phyloP scores from a whole-genome alignment of 139 green algal genomes.

The Chlamydomonas schloesseri region DNA sequence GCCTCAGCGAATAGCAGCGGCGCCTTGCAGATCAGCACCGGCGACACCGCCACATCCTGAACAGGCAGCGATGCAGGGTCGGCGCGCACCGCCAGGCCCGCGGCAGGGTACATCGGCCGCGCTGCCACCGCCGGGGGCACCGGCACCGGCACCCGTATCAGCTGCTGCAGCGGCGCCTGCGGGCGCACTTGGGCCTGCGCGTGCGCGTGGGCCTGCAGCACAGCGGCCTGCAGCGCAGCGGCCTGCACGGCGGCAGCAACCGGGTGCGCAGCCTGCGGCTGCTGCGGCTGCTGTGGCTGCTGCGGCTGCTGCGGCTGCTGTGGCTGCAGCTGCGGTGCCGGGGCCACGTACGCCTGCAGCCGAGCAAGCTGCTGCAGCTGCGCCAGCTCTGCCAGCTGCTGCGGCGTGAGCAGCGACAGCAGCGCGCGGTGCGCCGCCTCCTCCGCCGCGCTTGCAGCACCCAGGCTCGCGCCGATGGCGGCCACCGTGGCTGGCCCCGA shows the following conservation, averaged over 20 bases:
- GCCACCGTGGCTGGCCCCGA: too few relatives aligned
- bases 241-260: too few relatives aligned
- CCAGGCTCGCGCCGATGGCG: too few relatives aligned
- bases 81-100: conserved; percentile 8
- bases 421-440: too few relatives aligned
- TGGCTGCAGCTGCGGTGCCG: not conserved
- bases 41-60: conserved; percentile 16
- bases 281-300: not conserved
- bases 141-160: too few relatives aligned
- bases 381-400: not conserved
- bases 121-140: too few relatives aligned
- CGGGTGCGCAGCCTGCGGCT: not conserved
- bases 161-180: not conserved
- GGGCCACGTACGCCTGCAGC: not conserved
- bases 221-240: too few relatives aligned
- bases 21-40: conserved; percentile 37
- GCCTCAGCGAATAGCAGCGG: not conserved
- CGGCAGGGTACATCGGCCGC: not conserved
- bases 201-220: not conserved
- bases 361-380: not conserved
- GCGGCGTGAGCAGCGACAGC: too few relatives aligned
- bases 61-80: conserved; percentile 10
- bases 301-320: not conserved
- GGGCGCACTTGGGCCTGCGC: not conserved
- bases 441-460: too few relatives aligned